Percentiles rank a stretch among this genome's conserved stretches.
These are phyloP conservation scores for Mycogone perniciosa DNA, from an alignment of 2,329 filamentous ascomycete genomes.

Conservation along the genomic window DNA sequence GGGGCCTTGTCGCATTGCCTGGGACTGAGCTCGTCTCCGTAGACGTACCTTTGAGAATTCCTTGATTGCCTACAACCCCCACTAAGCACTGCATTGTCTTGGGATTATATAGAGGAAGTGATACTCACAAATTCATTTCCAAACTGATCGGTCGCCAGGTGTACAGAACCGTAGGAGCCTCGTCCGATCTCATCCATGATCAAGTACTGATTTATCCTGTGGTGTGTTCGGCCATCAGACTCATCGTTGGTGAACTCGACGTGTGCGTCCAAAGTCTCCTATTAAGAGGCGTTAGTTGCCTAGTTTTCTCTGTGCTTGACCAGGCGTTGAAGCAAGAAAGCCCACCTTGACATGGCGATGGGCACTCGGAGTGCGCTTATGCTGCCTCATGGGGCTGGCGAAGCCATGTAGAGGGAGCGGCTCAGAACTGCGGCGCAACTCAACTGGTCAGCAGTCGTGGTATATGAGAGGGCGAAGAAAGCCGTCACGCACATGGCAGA, in stretches of 20 bases:
- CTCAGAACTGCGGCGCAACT: conserved; percentile 33
- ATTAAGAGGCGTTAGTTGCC: conserved; percentile 12
- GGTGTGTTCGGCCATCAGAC: conserved; percentile 71
- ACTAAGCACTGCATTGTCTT: not conserved
- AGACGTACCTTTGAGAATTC: conserved; percentile 93
- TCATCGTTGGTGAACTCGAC: conserved; percentile 83
- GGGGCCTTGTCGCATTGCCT: conserved; percentile 59
- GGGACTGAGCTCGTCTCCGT: conserved; percentile 83
- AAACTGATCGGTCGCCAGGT: conserved; percentile 83
- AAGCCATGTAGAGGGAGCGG: conserved; percentile 34
- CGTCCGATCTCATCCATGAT: conserved; percentile 95
- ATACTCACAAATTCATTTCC: conserved; percentile 81
- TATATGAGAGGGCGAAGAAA: not conserved
- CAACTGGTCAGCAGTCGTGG: not conserved
- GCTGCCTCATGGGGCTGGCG: conserved; percentile 51
- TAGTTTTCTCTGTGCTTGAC: not conserved
- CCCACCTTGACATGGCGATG: conserved; percentile 53
- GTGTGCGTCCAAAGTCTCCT: conserved; percentile 89
- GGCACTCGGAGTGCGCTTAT: conserved; percentile 50
- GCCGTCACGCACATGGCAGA: conserved; percentile 32
- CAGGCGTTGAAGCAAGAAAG: not conserved
- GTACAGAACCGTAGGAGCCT: conserved; percentile 90
- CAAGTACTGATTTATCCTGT: conserved; percentile 89
- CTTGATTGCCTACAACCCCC: conserved; percentile 70
- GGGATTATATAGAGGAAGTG: not conserved